phyloP scores from a whole-genome alignment of 108 stramenopile species.

The Schizochytrium sp. region DNA sequence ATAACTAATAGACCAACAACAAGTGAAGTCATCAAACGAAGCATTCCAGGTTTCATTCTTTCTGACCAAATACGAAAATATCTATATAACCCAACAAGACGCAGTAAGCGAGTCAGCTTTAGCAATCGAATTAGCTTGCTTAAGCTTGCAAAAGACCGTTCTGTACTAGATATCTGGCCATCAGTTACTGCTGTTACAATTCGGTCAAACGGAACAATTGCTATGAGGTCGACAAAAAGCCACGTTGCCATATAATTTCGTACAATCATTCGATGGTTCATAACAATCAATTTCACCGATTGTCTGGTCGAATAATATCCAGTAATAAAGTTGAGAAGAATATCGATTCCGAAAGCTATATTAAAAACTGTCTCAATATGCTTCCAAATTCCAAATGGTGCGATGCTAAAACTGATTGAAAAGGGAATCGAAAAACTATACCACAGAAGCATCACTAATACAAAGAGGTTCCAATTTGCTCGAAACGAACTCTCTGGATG shows the following conservation, averaged over 20 bases:
- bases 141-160: neutral
- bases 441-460: constrained; percentile 41
- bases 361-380: neutral
- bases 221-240: constrained; percentile 41
- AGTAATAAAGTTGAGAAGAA: constrained; percentile 29
- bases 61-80: neutral
- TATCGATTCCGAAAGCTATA: neutral
- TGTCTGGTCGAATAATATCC: constrained; percentile 10
- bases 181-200: neutral
- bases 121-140: neutral
- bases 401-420: constrained; percentile 26
- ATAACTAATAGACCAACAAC: neutral
- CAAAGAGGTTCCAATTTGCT: constrained; percentile 26
- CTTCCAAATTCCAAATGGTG: constrained; percentile 7
- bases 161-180: too few species aligned
- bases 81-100: neutral
- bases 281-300: constrained; percentile 11
- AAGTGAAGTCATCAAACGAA: neutral
- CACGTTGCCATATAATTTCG: constrained; percentile 9
- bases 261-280: constrained; percentile 20
- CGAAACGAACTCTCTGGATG: constrained; percentile 48
- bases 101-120: constrained; percentile 2
- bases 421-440: constrained; percentile 40
- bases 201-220: constrained; percentile 25
- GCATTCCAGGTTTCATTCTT: constrained; percentile 16